Evolutionary conservation across 331 rosid genomes (phyloP), one percentile per base, ranked within the genome.

Genomic region (Acacia pycnantha): DNA sequence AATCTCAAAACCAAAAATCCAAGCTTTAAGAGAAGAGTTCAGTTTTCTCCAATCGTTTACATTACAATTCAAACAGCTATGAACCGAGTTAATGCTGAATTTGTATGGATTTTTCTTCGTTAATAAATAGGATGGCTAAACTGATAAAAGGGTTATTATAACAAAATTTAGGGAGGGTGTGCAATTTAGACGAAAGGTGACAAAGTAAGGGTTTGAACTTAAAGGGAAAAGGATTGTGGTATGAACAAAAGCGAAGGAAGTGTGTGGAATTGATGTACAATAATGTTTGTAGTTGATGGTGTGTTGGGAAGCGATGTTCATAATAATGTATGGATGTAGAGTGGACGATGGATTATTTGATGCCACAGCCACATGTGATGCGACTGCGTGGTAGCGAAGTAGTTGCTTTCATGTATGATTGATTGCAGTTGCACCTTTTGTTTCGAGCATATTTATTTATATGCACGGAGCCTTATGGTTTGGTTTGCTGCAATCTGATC

Each of bases 1-100:
- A 94, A 82, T 75, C 94, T 71, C 77, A 4, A 78, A 83, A 81
- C 65, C 85, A 91, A 48, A 89, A 86, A 54, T 79, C 98, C 70
- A 90, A 79, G 84, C 97, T 95, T 76, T 91, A 86, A 84, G 84
- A 72, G 77, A 70, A 67, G 51, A 67, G 53, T 61, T 26, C 53
- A 16, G 35, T 26, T 75, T 80, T 70, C 51, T 68, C 59, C 21
- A 54, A 37, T 40, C 35, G 22, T 46, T 15, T 24, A 14, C 18
- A 22, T 15, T 24, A 14, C 18, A 22, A 27, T 37, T 78, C 64
- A 13, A 48, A 79, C 66, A 78, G 53, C 56, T 41, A 48, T 41
- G 71, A 48, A 77, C 27, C 5, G 62, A 73, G 35, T 72, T 59
- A 37, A 46, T 74, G 54, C 75, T 64, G 62, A 69, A 73, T 78